These are phyloP conservation scores for Microascus cirrosus DNA, from an alignment of 2,329 filamentous ascomycete species.

Conservation along the genomic window DNA sequence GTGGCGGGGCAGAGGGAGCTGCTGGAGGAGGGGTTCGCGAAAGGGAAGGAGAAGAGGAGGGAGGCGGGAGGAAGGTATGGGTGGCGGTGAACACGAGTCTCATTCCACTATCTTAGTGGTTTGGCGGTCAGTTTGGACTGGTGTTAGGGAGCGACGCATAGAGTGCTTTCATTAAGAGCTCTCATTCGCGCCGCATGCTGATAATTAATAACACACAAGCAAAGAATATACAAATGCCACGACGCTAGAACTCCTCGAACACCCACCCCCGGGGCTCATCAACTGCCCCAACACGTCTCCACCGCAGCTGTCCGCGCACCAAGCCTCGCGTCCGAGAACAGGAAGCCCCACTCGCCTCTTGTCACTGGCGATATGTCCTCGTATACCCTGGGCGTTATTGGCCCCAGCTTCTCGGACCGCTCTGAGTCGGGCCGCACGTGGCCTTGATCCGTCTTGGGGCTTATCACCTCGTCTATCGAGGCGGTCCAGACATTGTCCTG, in stretches of 20 bases:
- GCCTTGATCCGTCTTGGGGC: not conserved
- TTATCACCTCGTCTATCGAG: constrained; percentile 34
- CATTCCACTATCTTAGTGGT: not conserved
- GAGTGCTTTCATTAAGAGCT: not conserved
- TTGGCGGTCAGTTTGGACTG: not conserved
- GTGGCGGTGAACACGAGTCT: constrained; percentile 36
- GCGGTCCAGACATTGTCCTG: constrained; percentile 10
- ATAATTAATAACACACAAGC: not conserved
- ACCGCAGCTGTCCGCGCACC: constrained; percentile 35
- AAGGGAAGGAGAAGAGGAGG: constrained; percentile 65
- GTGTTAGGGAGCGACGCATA: not conserved
- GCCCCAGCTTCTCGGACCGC: constrained; percentile 21
- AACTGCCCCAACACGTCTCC: constrained; percentile 30
- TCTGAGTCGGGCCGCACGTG: not conserved
- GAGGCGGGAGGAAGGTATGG: constrained; percentile 79
- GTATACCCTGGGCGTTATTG: constrained; percentile 46
- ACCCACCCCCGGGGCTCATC: not conserved
- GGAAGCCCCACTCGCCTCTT: constrained; percentile 50
- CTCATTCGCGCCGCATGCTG: not conserved
- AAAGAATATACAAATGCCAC: not conserved
- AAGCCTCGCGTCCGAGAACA: constrained; percentile 39
- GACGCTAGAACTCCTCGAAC: not conserved
- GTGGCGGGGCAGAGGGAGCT: constrained; percentile 76
- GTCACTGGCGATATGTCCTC: constrained; percentile 54
- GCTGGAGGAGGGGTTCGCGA: constrained; percentile 83